A percentile compares a stretch with the other conserved stretches of the same genome.
Conservation (phyloP, 202 grass and related monocot species). For the Setaria viridis region DNA sequence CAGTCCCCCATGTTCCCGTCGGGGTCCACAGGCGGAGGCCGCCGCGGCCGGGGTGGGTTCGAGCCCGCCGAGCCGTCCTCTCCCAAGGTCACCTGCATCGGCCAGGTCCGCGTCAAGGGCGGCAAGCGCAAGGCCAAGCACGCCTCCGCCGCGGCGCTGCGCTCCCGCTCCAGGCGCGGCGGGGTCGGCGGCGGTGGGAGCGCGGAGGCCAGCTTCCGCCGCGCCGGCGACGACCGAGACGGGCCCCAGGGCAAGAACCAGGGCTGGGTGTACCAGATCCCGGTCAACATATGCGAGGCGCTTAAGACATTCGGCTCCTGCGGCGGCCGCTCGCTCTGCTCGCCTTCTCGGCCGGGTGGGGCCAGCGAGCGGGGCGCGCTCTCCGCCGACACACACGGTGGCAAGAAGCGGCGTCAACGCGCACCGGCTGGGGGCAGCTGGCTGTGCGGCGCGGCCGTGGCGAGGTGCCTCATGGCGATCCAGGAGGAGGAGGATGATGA, state of each 20-base stretch:
- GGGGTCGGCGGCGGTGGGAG: slow-evolving; percentile 39
- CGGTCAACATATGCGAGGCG: slow-evolving; percentile 90
- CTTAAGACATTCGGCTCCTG: slow-evolving; percentile 85
- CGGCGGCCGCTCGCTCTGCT: slow-evolving; percentile 69
- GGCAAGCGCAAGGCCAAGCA: slow-evolving; percentile 76
- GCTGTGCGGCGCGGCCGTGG: slow-evolving; percentile 80
- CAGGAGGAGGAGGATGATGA: slow-evolving; percentile 71
- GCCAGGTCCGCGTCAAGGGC: slow-evolving; percentile 88
- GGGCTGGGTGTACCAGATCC: slow-evolving; percentile 93
- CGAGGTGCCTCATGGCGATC: slow-evolving; percentile 81
- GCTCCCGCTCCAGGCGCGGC: slow-evolving; percentile 69
- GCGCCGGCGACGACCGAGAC: slow-evolving; percentile 55
- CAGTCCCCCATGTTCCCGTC: slow-evolving; percentile 94
- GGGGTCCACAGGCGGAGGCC: slow-evolving; percentile 42
- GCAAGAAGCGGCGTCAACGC: slow-evolving; percentile 55
- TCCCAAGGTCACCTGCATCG: slow-evolving; percentile 97
- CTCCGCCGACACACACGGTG: neutral
- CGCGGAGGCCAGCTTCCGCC: slow-evolving; percentile 77
- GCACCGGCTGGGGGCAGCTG: slow-evolving; percentile 47
- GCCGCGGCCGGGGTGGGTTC: slow-evolving; percentile 57
- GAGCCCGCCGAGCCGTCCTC: slow-evolving; percentile 94
- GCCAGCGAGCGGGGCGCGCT: neutral
- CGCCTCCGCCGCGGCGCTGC: slow-evolving; percentile 51
- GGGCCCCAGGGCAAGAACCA: slow-evolving; percentile 68
- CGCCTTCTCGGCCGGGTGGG: slow-evolving; percentile 46